A percentile compares a stretch with the other conserved stretches of the same genome.
Evolutionary conservation across 306 rosid genomes (phyloP).

Genomic region (Inga leiocalycina): DNA sequence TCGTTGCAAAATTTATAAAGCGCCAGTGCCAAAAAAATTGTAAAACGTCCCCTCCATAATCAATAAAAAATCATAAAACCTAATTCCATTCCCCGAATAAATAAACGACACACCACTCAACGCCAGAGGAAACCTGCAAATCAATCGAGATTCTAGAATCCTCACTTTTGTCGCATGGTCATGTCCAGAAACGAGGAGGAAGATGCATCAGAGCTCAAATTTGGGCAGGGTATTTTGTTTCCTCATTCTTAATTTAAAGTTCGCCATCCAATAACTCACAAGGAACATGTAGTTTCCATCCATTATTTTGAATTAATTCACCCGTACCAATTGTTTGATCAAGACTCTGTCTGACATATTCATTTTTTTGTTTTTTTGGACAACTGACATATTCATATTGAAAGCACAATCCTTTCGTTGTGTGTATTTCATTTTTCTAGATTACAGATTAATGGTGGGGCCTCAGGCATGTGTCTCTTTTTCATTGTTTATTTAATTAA

Average conservation of each 20-base stretch:
- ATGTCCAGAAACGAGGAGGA: slow-evolving; percentile 31
- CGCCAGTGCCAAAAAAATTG: no score
- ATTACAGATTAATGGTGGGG: not conserved
- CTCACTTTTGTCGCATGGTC: not conserved
- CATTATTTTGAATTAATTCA: not conserved
- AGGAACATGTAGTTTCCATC: not conserved
- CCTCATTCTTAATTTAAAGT: not conserved
- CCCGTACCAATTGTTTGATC: not conserved
- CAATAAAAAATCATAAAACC: not conserved
- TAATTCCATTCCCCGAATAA: not conserved
- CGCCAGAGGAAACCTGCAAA: not conserved
- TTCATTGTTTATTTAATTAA: not conserved
- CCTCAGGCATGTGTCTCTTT: not conserved
- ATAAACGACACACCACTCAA: not conserved
- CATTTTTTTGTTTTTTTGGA: no score
- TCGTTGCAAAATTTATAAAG: no score
- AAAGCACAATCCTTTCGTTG: not conserved
- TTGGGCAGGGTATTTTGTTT: slow-evolving; percentile 32
- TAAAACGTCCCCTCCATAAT: no score
- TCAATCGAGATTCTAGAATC: not conserved
- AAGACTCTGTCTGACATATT: not conserved
- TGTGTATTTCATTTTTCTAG: not conserved
- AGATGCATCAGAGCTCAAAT: slow-evolving; percentile 42
- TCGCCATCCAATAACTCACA: not conserved
- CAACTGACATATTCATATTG: not conserved